Percentiles rank a stretch among this genome's conserved stretches.
phyloP scores from a whole-genome alignment of 805 yeast genomes.

The Kluyveromyces siamensis region DNA sequence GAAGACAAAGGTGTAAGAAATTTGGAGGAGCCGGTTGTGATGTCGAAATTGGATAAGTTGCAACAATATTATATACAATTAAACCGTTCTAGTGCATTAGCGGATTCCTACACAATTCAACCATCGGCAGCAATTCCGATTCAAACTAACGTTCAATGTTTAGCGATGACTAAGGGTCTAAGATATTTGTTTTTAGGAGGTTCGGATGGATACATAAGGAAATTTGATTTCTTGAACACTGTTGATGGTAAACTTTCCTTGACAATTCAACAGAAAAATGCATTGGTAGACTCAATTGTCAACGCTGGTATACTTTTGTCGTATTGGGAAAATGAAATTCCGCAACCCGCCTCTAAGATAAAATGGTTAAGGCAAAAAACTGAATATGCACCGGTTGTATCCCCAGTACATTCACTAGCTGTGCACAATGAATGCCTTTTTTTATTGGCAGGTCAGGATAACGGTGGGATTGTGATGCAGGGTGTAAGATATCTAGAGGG shows the following conservation, averaged over 20 bases:
- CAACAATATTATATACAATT: constrained; percentile 28
- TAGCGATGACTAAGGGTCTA: constrained; percentile 71
- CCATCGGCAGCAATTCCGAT: constrained; percentile 89
- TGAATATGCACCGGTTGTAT: constrained; percentile 47
- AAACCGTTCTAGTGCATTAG: constrained; percentile 37
- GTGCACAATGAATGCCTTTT: constrained; percentile 77
- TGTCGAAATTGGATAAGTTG: constrained; percentile 16
- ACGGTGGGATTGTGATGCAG: constrained; percentile 83
- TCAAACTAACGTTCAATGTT: constrained; percentile 64
- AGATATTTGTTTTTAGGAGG: constrained; percentile 92
- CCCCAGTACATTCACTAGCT: constrained; percentile 84
- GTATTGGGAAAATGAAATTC: constrained; percentile 97
- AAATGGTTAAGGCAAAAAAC: constrained; percentile 24
- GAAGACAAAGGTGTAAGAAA: background rate
- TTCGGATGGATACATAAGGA: constrained; percentile 87
- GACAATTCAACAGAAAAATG: constrained; percentile 87
- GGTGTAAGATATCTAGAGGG: constrained; percentile 82
- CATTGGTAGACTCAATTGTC: constrained; percentile 73
- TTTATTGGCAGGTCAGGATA: constrained; percentile 70
- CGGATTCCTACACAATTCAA: constrained; percentile 56
- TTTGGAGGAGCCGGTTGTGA: constrained; percentile 15
- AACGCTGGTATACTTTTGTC: constrained; percentile 76
- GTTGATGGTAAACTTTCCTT: constrained; percentile 80
- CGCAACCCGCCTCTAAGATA: constrained; percentile 41
- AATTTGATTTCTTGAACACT: constrained; percentile 77